Base-by-base conservation (phyloP, 495 filamentous ascomycete species). In the Talaromyces adpressus region DNA sequence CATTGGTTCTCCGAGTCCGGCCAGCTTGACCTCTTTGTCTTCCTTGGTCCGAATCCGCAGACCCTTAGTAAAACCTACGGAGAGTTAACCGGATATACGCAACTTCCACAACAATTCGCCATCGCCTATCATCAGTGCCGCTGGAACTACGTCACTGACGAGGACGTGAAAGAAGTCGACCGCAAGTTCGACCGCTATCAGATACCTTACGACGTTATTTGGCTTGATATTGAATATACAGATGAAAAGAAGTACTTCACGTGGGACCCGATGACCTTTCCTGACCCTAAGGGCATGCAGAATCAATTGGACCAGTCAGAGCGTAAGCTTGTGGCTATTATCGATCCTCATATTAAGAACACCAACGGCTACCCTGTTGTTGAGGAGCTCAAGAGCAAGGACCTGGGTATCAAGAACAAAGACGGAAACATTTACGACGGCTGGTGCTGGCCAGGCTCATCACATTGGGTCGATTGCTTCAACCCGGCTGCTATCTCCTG, bases 261-360 rank as follows among this genome's bases (percentile, higher is more conserved):
- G 7, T 98, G 92, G 92, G 94, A 98, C 71, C 81, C 85, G 3
- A 80, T 93, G 63, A 91, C 83, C 20, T 98, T 98, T 75, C 81
- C 84, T 4, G 87, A 97, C 65, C 94, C 94, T 0, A 84, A 89
- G 58, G 84, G 84, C 22, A 98, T 97, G 92, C 84, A 89, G 63
- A 84, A 96, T 69, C 90, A 93, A 64, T 79, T 98, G 3, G 91
- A 90, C 61, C 83, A 83, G 61, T 88, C 88, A 39, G 89, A 92
- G 63, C 85, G 94, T 32, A 96, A 98, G 79, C 82, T 98, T 6
- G 94, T 98, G 23, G 86, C 88, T 29, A 92, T 98, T 70, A 96
- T 97, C 64, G 94, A 98, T 69, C 94, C 94, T 11, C 94, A 98
- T 63, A 96, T 98, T 79, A 97, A 98, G 80, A 97, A 96, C 67